Evolutionary conservation across 208 protist genomes (phyloP), one percentile per base, ranked within the genome.

Genomic region (Leishmania mexicana): DNA sequence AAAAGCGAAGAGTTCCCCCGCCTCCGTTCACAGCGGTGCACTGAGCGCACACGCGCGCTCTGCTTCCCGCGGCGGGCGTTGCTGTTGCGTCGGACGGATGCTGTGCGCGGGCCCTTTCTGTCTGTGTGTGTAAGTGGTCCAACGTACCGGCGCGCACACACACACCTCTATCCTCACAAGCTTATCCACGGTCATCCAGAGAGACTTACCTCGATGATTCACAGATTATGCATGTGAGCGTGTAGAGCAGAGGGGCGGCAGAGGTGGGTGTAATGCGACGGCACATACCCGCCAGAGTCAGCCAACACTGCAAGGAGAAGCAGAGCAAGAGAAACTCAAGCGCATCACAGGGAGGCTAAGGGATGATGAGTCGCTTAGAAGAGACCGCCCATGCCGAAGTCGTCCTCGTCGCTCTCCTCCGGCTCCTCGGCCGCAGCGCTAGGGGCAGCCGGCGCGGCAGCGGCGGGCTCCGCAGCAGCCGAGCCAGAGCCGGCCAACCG

Each of bases 401-500:
- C n/a, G n/a, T n/a, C n/a, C n/a, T n/a, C n/a, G n/a, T n/a, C n/a
- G n/a, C n/a, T 93, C 81, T 94, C 90, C 88, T 93, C 89, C 64
- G 87, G 81, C 79, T 94, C 90, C 76, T 81, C 81, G 76, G 87
- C 87, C 72, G 81, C 87, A 38, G 87, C 87, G 71, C 47, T 75
- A 40, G 71, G 58, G 62, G 85, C 76, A 40, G 85, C 89, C 51
- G 87, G 78, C 45, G 89, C 84, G 67, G 88, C 82, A 54, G 89
- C 87, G 49, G 85, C 88, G 49, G 83, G 82, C 70, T 89, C 90
- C 51, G 54, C 84, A 70, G 89, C 95, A 86, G 91, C 92, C 45
- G 93, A 90, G 75, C 89, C 85, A 73, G 92, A 90, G 80, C 93
- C 95, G 75, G 82, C 95, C 70, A 96, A 91, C 70, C 83, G 93